These are phyloP conservation scores for Tympanopsis confertula DNA, from an alignment of 2,329 filamentous ascomycete genomes.

Conservation along the genomic window DNA sequence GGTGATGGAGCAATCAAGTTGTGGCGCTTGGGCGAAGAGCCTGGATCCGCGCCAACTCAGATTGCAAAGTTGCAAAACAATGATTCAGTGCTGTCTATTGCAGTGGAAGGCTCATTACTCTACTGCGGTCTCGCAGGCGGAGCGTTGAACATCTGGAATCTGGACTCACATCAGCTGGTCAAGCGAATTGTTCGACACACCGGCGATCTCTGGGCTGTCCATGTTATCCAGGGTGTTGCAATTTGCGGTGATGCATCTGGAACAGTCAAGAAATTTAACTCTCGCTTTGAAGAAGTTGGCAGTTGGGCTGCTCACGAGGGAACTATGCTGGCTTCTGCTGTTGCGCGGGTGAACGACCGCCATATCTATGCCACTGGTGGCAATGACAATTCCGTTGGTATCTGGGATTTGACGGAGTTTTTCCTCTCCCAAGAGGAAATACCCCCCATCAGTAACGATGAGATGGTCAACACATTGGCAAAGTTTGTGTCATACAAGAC, in stretches of 20 bases:
- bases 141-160: constrained; percentile 88
- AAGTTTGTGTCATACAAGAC: constrained; percentile 89
- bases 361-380: constrained; percentile 90
- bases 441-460: constrained; percentile 17
- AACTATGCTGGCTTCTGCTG: constrained; percentile 74
- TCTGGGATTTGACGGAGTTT: constrained; percentile 65
- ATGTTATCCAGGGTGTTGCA: constrained; percentile 82
- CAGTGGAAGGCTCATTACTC: constrained; percentile 79
- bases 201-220: constrained; percentile 67
- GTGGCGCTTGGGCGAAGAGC: constrained; percentile 54
- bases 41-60: constrained; percentile 22
- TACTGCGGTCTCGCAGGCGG: constrained; percentile 84
- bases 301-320: constrained; percentile 73
- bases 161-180: constrained; percentile 68
- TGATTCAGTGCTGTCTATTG: constrained; percentile 62
- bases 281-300: constrained; percentile 67
- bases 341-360: constrained; percentile 56
- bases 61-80: constrained; percentile 45
- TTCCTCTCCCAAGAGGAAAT: constrained; percentile 13
- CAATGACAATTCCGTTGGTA: constrained; percentile 77
- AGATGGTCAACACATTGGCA: constrained; percentile 60
- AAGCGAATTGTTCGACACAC: constrained; percentile 50
- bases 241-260: constrained; percentile 22
- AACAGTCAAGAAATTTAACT: constrained; percentile 45
- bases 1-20: constrained; percentile 90